phyloP scores from a whole-genome alignment of 805 yeast species.

The Maudiozyma serrabonitensis region DNA sequence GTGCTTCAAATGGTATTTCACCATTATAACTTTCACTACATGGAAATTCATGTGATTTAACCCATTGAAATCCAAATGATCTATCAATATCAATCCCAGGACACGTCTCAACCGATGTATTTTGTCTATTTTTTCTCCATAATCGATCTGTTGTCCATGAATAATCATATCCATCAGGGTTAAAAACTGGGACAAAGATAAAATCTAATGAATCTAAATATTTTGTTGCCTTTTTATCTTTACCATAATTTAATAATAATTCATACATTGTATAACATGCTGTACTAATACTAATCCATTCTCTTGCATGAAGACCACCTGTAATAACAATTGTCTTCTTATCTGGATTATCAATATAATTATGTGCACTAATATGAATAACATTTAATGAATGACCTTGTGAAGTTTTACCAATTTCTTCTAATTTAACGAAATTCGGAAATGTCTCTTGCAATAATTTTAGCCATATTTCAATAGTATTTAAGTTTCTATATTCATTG shows the following conservation, averaged over 20 bases:
- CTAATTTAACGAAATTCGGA: constrained; percentile 54
- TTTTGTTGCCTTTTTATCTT: constrained; percentile 32
- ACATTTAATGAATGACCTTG: constrained; percentile 68
- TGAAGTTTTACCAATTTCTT: constrained; percentile 62
- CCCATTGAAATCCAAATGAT: constrained; percentile 70
- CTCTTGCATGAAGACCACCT: constrained; percentile 84
- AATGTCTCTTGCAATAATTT: constrained; percentile 49
- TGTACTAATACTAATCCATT: constrained; percentile 74
- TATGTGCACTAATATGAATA: constrained; percentile 48
- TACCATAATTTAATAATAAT: constrained; percentile 40
- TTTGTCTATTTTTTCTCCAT: constrained; percentile 86
- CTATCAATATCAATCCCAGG: constrained; percentile 82
- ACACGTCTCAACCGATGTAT: constrained; percentile 56
- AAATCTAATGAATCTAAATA: constrained; percentile 56
- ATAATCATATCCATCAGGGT: constrained; percentile 85
- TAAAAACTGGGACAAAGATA: constrained; percentile 70
- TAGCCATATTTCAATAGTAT: constrained; percentile 65
- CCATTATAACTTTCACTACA: constrained; percentile 85
- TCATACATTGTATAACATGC: constrained; percentile 47
- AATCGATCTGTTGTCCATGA: constrained; percentile 73
- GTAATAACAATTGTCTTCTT: constrained; percentile 64
- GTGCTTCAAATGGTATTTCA: constrained; percentile 55
- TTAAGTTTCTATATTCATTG: constrained; percentile 55
- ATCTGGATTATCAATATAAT: constrained; percentile 31
- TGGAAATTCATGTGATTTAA: constrained; percentile 49